Evolutionary conservation across 164 flowering plant genomes (phyloP).

Genomic region (Magnolia officinalis): DNA sequence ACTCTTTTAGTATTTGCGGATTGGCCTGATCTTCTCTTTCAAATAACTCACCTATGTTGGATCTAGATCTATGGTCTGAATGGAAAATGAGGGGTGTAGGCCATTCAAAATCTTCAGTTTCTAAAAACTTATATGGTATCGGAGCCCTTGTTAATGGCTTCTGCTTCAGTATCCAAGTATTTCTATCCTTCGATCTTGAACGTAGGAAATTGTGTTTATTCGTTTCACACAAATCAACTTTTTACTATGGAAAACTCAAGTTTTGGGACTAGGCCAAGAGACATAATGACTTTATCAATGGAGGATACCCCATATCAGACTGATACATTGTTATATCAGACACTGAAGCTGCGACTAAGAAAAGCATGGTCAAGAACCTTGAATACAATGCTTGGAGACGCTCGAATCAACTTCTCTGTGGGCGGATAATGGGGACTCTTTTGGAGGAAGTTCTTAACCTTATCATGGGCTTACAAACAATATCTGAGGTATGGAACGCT

Average conservation of each 20-base stretch:
- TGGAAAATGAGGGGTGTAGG: not conserved
- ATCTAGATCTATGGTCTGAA: not conserved
- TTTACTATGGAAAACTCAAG: no score
- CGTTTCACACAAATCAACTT: no score
- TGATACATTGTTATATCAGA: not conserved
- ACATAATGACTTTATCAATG: not conserved
- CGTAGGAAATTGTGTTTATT: no score
- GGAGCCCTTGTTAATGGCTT: no score
- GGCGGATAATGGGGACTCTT: not conserved
- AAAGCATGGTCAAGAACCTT: not conserved
- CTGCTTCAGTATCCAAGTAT: no score
- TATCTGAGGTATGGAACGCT: not conserved
- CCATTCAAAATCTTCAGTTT: no score
- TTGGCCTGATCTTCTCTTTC: not conserved
- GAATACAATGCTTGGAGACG: not conserved
- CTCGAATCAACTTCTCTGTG: not conserved
- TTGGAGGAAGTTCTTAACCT: not conserved
- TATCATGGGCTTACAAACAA: not conserved
- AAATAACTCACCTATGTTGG: not conserved
- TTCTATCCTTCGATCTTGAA: no score
- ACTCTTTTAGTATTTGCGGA: not conserved
- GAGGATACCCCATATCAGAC: not conserved
- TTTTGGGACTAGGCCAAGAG: no score
- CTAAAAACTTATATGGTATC: no score
- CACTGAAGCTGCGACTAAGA: not conserved